A percentile compares a stretch with the other conserved stretches of the same genome.
These are phyloP conservation scores for Pseudogymnoascus sp. DNA, from an alignment of 2,329 filamentous ascomycete genomes.

Conservation along the genomic window DNA sequence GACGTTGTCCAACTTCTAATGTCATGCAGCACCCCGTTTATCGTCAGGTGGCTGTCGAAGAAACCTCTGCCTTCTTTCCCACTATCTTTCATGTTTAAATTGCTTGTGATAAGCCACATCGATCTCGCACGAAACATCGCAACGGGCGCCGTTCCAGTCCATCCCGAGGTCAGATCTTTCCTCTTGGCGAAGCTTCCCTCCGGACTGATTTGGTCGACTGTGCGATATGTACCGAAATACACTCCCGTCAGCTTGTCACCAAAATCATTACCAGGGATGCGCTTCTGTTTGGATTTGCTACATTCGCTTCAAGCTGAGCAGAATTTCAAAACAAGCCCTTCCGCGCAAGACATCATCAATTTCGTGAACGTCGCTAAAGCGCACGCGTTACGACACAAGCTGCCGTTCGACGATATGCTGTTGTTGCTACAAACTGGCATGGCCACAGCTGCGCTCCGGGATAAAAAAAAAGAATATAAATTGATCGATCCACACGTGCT, in stretches of 20 bases:
- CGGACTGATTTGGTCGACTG: neutral
- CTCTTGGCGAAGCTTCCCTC: neutral
- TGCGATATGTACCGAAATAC: neutral
- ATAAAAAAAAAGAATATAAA: neutral
- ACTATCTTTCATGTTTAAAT: neutral
- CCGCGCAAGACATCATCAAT: neutral
- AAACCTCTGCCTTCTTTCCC: neutral
- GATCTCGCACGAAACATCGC: neutral
- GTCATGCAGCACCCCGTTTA: neutral
- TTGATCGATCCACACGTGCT: neutral
- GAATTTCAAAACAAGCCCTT: neutral
- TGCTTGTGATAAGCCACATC: neutral
- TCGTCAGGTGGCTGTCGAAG: neutral
- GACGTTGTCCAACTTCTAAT: neutral
- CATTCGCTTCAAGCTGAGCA: neutral
- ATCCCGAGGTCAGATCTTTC: neutral
- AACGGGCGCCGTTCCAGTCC: neutral
- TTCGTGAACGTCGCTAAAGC: neutral
- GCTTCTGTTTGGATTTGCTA: neutral
- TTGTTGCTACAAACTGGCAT: neutral
- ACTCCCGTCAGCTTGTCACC: neutral
- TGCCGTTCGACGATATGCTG: neutral
- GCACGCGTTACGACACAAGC: neutral
- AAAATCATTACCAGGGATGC: neutral
- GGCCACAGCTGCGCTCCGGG: neutral